phyloP scores from a whole-genome alignment of 2,329 filamentous ascomycete genomes.

The Didymosphaeria variabile region DNA sequence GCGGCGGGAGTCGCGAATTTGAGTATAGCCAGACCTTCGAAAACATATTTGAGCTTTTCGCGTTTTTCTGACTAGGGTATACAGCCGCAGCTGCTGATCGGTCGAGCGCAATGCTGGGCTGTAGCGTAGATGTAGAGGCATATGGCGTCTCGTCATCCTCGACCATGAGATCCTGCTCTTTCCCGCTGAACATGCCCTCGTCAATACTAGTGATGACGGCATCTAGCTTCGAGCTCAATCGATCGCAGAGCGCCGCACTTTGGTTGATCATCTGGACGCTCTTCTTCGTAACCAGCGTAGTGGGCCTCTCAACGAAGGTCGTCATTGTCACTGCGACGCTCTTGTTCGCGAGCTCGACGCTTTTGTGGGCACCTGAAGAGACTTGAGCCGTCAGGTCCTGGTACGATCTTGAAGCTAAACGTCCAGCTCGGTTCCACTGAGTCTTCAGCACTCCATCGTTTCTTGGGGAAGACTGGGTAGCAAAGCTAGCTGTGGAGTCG shows the following conservation, averaged over 20 bases:
- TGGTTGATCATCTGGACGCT: conserved; percentile 51
- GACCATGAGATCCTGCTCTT: conserved; percentile 62
- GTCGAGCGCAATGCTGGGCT: conserved; percentile 21
- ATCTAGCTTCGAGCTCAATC: conserved; percentile 70
- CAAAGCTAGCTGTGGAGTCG: conserved; percentile 33
- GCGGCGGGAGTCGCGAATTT: conserved; percentile 76
- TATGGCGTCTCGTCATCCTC: conserved; percentile 25
- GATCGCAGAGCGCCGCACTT: conserved; percentile 61
- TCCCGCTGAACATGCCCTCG: conserved; percentile 63
- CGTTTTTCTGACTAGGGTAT: conserved; percentile 4
- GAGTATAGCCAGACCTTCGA: conserved; percentile 80
- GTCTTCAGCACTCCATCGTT: conserved; percentile 34
- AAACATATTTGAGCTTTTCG: conserved; percentile 58
- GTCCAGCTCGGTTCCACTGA: conserved; percentile 41
- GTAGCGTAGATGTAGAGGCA: conserved; percentile 26
- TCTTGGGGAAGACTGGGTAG: conserved; percentile 29
- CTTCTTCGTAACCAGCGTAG: conserved; percentile 39
- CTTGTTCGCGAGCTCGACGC: conserved; percentile 18
- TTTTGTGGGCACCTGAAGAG: conserved; percentile 35
- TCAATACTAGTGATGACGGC: conserved; percentile 77
- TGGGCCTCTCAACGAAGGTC: conserved; percentile 42
- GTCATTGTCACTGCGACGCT: conserved; percentile 35
- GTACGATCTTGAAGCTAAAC: conserved; percentile 41
- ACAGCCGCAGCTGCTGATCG: conserved; percentile 8
- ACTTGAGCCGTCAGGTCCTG: conserved; percentile 32